Evolutionary conservation across 768 basidiomycete genomes (phyloP).

Genomic region (Kwoniella shandongensis): DNA sequence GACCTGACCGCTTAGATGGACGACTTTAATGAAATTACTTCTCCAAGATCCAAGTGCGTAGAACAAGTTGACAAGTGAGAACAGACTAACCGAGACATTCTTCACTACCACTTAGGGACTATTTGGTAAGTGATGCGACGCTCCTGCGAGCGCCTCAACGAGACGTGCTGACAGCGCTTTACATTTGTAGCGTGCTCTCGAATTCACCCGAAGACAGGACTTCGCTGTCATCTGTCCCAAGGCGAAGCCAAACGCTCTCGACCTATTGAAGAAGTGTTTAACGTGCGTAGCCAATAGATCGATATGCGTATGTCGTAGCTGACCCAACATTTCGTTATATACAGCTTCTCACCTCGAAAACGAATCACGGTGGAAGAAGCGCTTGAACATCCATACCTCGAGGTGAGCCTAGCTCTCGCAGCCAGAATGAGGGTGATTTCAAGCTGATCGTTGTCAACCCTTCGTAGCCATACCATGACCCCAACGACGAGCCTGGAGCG

Average conservation of each 20-base stretch:
- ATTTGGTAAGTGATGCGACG: conserved; percentile 58
- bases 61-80: not conserved
- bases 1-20: conserved; percentile 62
- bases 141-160: not conserved
- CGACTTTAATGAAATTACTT: conserved; percentile 90
- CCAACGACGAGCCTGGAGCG: conserved; percentile 82
- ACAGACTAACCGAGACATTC: not conserved
- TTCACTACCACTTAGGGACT: conserved; percentile 60
- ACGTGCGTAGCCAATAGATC: conserved; percentile 33
- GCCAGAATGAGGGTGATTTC: conserved; percentile 3
- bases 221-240: conserved; percentile 71
- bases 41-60: conserved; percentile 61
- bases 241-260: conserved; percentile 60
- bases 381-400: conserved; percentile 82
- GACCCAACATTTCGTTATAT: not conserved
- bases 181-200: conserved; percentile 67
- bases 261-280: conserved; percentile 46
- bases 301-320: conserved; percentile 66
- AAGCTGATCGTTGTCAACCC: too few species aligned
- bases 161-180: too few species aligned
- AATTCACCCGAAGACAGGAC: conserved; percentile 76
- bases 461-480: conserved; percentile 82
- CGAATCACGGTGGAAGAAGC: conserved; percentile 86
- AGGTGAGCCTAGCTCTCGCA: conserved; percentile 53
- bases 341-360: conserved; percentile 64